Evolutionary conservation across 148 eudicot species (phyloP).

Genomic region (Cornus florida): DNA sequence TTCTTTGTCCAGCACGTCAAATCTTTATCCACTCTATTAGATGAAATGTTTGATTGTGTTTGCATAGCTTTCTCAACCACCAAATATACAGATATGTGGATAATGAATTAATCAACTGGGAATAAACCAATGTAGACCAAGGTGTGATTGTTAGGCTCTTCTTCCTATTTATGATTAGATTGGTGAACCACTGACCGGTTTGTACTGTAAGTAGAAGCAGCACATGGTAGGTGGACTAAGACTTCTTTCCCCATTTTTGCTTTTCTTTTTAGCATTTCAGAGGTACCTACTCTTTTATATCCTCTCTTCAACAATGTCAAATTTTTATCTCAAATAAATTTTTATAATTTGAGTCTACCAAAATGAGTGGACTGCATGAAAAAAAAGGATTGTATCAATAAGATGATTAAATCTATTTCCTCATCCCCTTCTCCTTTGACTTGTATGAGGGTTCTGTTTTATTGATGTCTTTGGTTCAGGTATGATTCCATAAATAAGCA

Average conservation of each 20-base stretch:
- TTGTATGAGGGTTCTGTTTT: not conserved
- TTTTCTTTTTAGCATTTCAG: not conserved
- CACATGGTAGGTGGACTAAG: not conserved
- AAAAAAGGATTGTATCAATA: not conserved
- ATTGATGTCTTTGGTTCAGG: not conserved
- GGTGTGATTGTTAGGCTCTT: not conserved
- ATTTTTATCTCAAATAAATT: too few species aligned
- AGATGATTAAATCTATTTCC: not conserved
- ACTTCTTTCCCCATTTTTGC: not conserved
- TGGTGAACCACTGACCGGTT: not conserved
- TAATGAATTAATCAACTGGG: too few species aligned
- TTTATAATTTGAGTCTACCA: not conserved
- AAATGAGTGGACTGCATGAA: not conserved
- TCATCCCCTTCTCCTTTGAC: not conserved
- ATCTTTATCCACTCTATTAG: too few species aligned
- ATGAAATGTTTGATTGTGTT: too few species aligned
- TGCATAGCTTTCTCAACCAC: too few species aligned
- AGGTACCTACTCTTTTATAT: not conserved
- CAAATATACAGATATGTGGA: too few species aligned
- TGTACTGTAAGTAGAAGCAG: not conserved
- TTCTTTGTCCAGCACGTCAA: too few species aligned
- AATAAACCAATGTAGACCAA: too few species aligned
- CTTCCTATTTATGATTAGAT: not conserved
- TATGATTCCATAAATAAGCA: not conserved
- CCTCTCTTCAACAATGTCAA: not conserved